A percentile compares a stretch with the other conserved stretches of the same genome.
phyloP scores from a whole-genome alignment of 225 moss, liverwort and hornwort species.

The Pseudisothecium myosuroides region DNA sequence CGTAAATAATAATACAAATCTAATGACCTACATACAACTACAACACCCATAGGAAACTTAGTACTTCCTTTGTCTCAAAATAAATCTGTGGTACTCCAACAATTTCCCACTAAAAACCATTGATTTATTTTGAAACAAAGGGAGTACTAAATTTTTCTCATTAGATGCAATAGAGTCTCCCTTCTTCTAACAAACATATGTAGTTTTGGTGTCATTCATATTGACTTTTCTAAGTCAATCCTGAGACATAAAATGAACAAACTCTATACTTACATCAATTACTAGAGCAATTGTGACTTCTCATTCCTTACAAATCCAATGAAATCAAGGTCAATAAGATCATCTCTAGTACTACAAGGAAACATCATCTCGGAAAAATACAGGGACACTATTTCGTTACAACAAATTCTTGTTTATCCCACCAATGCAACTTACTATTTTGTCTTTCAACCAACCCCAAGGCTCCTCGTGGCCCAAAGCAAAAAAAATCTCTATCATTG shows the following conservation, averaged over 20 bases:
- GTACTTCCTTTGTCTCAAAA: background rate
- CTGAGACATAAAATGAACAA: background rate
- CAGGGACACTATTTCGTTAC: fast-evolving
- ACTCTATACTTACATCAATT: background rate
- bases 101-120: fast-evolving
- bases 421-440: fast-evolving
- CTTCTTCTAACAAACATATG: background rate
- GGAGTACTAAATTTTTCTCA: background rate
- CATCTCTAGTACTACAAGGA: fast-evolving
- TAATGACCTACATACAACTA: background rate
- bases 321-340: background rate
- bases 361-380: background rate
- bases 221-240: background rate
- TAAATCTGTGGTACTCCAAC: fast-evolving
- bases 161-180: background rate
- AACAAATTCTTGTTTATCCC: background rate
- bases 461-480: background rate
- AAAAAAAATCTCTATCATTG: background rate
- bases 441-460: background rate
- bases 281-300: background rate
- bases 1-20: background rate
- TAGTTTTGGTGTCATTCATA: background rate
- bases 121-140: fast-evolving
- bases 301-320: background rate
- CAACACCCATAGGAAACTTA: background rate